Percentiles rank a stretch among this genome's conserved stretches.
Evolutionary conservation across 1,284 basidiomycete species (phyloP).

Genomic region (Volvariella volvacea): DNA sequence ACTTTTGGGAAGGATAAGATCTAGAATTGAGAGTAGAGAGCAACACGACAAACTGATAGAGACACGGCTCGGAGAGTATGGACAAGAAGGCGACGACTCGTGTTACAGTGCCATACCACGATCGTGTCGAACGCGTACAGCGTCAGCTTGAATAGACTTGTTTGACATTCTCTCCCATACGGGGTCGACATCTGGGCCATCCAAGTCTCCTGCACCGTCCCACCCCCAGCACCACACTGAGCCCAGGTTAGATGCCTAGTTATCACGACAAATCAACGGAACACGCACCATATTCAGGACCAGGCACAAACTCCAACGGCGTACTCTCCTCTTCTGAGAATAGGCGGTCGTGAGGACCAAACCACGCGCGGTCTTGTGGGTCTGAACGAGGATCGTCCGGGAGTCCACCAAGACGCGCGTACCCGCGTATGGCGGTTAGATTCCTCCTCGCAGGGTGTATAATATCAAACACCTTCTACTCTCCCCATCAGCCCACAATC

Average conservation of each 20-base stretch:
- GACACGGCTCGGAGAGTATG: no score
- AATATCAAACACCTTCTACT: constrained; percentile 84
- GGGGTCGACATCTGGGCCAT: constrained; percentile 91
- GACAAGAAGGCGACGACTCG: no score
- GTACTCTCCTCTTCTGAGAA: constrained; percentile 85
- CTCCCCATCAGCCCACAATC: background rate
- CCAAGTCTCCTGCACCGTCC: constrained; percentile 95
- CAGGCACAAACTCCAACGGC: constrained; percentile 67
- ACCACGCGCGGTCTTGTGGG: constrained; percentile 93
- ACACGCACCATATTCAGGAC: constrained; percentile 80
- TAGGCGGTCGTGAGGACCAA: constrained; percentile 88
- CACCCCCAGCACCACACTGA: constrained; percentile 98
- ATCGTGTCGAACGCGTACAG: constrained; percentile 73
- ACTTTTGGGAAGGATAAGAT: no score
- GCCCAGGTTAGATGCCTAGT: constrained; percentile 5
- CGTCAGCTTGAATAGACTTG: constrained; percentile 49
- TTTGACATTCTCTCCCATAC: constrained; percentile 88
- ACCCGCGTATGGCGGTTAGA: constrained; percentile 89
- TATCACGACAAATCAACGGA: constrained; percentile 3
- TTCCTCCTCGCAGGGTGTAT: constrained; percentile 87
- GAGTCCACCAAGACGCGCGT: constrained; percentile 82
- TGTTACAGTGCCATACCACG: constrained; percentile 35
- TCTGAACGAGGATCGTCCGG: constrained; percentile 92
- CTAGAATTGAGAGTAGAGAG: no score
- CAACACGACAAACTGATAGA: no score